Base-by-base conservation (phyloP, 768 basidiomycete genomes). In the Melanogaster broomeanus region DNA sequence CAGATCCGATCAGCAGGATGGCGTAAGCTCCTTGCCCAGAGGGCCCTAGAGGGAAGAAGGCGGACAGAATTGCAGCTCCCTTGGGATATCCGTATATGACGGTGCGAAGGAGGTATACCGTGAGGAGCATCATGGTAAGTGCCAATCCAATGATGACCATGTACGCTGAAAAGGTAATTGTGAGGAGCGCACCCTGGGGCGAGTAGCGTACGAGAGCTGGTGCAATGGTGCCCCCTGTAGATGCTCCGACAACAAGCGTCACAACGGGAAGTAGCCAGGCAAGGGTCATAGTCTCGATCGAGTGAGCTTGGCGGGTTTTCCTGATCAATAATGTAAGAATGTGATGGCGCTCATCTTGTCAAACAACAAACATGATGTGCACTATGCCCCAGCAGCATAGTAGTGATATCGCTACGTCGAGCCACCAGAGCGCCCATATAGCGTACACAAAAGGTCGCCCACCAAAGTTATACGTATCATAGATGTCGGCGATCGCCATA, bases 251-350 rank as follows among this genome's bases (percentile, higher is more conserved):
- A 39, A 87, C 78, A 15, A 86, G 75, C 0, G 89, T 81, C 3
- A 92, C 85, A 11, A 89, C 79, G 0, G 90, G 90, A 27, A 92
- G 82, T 8, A 91, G 72, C 88, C 89, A 91, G 19, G 75, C 65
- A 21, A 84, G 69, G 0, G 82, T 82, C 77, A 90, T 79, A 2
- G 70, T 62, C 38, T 77, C 71, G 6, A 84, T 60, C 0, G 81
- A 67, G 61, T 90, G 84, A 6, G 72, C 70, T 18, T 90, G 85
- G n/a, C 78, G 60, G 34, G 74, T 64, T 67, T 80, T 66, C 83
- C 80, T 88, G 77, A 1, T 28, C 3, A 4, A 15, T 34, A 28
- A 9, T 22, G 44, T 48, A 25, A 34, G 48, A 39, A 6, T 27
- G 22, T 12, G 6, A 21, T 16, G 65, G 25, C 54, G 34, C 31